A percentile compares a stretch with the other conserved stretches of the same genome.
Conservation (phyloP, 352 stramenopile species). For the Phytophthora cryptogea region DNA sequence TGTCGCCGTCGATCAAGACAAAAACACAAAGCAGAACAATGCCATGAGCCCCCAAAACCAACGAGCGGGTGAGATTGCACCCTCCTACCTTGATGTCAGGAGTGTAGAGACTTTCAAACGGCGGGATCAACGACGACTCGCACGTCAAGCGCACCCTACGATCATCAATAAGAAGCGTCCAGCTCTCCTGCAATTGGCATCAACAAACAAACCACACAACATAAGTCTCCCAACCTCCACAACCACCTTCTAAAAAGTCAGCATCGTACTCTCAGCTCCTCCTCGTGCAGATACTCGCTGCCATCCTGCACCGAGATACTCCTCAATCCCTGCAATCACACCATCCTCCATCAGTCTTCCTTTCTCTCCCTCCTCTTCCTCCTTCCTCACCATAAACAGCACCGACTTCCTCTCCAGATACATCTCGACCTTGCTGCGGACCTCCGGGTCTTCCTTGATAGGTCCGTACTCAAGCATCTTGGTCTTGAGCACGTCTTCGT, state of each 20-base stretch:
- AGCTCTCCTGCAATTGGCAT: constrained; percentile 58
- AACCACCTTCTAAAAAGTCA: background rate
- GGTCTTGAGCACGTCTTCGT: constrained; percentile 69
- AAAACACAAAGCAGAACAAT: constrained; percentile 15
- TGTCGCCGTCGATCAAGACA: constrained; percentile 2
- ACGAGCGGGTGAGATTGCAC: background rate
- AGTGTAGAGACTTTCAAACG: constrained; percentile 81
- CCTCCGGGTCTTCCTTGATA: constrained; percentile 83
- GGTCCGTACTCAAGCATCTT: constrained; percentile 86
- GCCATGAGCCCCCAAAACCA: constrained; percentile 7
- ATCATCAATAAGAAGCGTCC: constrained; percentile 84
- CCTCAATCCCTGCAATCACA: constrained; percentile 27
- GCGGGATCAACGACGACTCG: constrained; percentile 79
- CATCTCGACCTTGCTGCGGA: constrained; percentile 86
- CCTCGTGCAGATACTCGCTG: constrained; percentile 60
- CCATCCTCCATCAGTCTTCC: background rate
- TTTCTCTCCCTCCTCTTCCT: constrained; percentile 17
- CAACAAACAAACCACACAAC: constrained; percentile 1
- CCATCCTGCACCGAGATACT: constrained; percentile 63
- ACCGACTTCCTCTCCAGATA: constrained; percentile 81
- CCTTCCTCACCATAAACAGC: constrained; percentile 63
- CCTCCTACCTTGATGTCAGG: constrained; percentile 58
- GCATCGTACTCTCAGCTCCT: constrained; percentile 59
- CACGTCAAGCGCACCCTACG: constrained; percentile 74
- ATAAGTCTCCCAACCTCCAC: background rate